Conservation (phyloP, 441 rosid species). For the Brassica balearica region DNA sequence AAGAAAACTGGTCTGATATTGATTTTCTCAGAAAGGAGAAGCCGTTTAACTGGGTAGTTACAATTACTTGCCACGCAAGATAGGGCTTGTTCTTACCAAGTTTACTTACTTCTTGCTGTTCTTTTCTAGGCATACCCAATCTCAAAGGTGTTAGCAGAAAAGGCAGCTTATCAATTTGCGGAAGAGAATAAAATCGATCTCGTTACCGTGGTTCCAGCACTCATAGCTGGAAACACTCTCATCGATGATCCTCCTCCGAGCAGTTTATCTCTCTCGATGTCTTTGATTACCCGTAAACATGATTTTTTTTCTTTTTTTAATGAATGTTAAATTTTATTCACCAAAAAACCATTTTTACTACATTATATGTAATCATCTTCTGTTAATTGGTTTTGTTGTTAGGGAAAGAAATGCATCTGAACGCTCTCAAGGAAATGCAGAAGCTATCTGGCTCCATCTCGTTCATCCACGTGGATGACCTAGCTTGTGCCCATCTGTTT, state of each 20-base stretch:
- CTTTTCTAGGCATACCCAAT: slow-evolving; percentile 70
- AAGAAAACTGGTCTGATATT: slow-evolving; percentile 73
- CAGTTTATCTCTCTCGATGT: slow-evolving; percentile 60
- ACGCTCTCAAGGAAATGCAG: slow-evolving; percentile 78
- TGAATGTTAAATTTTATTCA: too few species aligned
- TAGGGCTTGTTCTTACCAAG: slow-evolving; percentile 19
- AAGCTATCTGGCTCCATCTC: slow-evolving; percentile 87
- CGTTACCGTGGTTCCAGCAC: slow-evolving; percentile 70
- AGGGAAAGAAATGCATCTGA: slow-evolving; percentile 68
- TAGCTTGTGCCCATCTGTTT: slow-evolving; percentile 82
- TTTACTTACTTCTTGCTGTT: slow-evolving; percentile 6
- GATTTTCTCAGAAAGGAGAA: slow-evolving; percentile 68
- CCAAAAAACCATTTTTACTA: too few species aligned
- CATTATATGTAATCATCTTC: too few species aligned
- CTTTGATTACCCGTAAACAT: slow-evolving; percentile 65
- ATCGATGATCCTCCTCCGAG: slow-evolving; percentile 68
- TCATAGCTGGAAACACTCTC: slow-evolving; percentile 72
- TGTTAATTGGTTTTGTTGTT: slow-evolving; percentile 32
- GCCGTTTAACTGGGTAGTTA: slow-evolving; percentile 82
- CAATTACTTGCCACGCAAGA: slow-evolving; percentile 22
- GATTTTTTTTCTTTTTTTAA: neutral
- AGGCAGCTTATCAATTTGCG: slow-evolving; percentile 73
- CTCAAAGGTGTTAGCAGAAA: slow-evolving; percentile 81
- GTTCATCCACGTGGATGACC: slow-evolving; percentile 73
- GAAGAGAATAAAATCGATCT: slow-evolving; percentile 74